A percentile compares a stretch with the other conserved stretches of the same genome.
Evolutionary conservation across 2,329 filamentous ascomycete genomes (phyloP).

Genomic region (Ophiognomonia clavigignenti-juglandacearum): DNA sequence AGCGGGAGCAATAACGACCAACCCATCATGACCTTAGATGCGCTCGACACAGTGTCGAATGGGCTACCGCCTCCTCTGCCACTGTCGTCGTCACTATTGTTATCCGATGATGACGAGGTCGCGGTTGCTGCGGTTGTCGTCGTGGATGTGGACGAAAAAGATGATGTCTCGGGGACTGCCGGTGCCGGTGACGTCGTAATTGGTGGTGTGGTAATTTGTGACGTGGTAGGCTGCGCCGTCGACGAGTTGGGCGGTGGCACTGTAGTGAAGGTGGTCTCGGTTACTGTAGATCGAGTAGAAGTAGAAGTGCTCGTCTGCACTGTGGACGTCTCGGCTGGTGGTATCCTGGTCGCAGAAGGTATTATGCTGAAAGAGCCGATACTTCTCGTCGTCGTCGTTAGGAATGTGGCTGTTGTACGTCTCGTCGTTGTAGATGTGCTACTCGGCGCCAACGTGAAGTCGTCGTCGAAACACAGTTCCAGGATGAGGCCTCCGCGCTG

Average conservation of each 20-base stretch:
- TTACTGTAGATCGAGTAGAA: background rate
- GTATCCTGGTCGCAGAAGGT: background rate
- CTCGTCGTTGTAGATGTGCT: slow-evolving; percentile 1
- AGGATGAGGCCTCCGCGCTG: slow-evolving; percentile 6
- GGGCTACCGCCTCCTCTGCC: slow-evolving; percentile 16
- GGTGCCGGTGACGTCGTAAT: too few relatives aligned
- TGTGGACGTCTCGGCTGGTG: background rate
- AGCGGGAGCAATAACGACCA: slow-evolving; percentile 6
- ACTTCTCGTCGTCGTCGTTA: background rate
- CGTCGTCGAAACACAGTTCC: slow-evolving; percentile 3
- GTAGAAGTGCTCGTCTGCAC: background rate
- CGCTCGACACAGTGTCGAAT: slow-evolving; percentile 12
- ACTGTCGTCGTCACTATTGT: background rate
- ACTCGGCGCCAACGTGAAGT: slow-evolving; percentile 8
- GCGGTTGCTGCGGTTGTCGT: background rate
- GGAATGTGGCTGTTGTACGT: background rate
- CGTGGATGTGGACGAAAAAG: background rate
- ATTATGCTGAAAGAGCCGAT: slow-evolving; percentile 8
- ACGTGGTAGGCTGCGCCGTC: too few relatives aligned
- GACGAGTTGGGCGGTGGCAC: too few relatives aligned
- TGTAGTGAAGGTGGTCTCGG: background rate
- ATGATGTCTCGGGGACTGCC: background rate
- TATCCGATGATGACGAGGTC: background rate
- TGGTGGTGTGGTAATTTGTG: too few relatives aligned
- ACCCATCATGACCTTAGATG: background rate